phyloP scores from a whole-genome alignment of 2,329 filamentous ascomycete genomes.

The Xylariaceae sp. region DNA sequence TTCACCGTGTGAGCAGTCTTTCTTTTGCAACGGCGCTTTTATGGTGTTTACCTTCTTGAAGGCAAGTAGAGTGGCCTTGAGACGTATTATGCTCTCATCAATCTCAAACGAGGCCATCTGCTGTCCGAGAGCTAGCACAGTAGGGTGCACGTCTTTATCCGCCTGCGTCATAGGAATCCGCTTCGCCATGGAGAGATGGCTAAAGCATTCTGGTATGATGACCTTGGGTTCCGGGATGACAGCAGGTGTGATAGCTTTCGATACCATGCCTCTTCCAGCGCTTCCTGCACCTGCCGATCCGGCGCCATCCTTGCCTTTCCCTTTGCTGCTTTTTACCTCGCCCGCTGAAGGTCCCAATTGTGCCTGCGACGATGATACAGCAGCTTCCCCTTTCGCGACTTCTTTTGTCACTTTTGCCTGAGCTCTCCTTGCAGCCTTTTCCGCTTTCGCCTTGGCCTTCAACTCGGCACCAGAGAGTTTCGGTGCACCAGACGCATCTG shows the following conservation, averaged over 20 bases:
- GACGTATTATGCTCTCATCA: slow-evolving; percentile 82
- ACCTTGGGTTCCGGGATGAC: slow-evolving; percentile 54
- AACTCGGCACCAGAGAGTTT: slow-evolving; percentile 73
- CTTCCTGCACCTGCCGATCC: slow-evolving; percentile 24
- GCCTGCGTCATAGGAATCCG: slow-evolving; percentile 52
- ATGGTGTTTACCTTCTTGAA: slow-evolving; percentile 68
- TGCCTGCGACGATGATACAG: slow-evolving; percentile 27
- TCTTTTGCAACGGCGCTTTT: neutral
- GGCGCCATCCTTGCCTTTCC: slow-evolving; percentile 41
- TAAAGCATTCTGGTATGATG: slow-evolving; percentile 68
- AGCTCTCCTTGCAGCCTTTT: slow-evolving; percentile 82
- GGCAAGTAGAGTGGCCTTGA: slow-evolving; percentile 80
- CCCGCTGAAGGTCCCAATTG: slow-evolving; percentile 32
- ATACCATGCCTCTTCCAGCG: slow-evolving; percentile 23
- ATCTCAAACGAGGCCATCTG: slow-evolving; percentile 87
- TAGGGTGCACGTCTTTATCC: slow-evolving; percentile 78
- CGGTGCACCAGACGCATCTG: slow-evolving; percentile 27
- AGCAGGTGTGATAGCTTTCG: slow-evolving; percentile 33
- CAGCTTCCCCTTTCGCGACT: slow-evolving; percentile 33
- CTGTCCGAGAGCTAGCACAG: slow-evolving; percentile 78
- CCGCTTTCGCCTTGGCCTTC: slow-evolving; percentile 85
- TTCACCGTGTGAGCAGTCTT: neutral
- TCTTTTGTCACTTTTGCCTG: slow-evolving; percentile 58
- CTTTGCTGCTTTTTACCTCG: slow-evolving; percentile 44
- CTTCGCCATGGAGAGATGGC: slow-evolving; percentile 70